Evolutionary conservation across 2,329 filamentous ascomycete genomes (phyloP).

Genomic region (Capronia americana): DNA sequence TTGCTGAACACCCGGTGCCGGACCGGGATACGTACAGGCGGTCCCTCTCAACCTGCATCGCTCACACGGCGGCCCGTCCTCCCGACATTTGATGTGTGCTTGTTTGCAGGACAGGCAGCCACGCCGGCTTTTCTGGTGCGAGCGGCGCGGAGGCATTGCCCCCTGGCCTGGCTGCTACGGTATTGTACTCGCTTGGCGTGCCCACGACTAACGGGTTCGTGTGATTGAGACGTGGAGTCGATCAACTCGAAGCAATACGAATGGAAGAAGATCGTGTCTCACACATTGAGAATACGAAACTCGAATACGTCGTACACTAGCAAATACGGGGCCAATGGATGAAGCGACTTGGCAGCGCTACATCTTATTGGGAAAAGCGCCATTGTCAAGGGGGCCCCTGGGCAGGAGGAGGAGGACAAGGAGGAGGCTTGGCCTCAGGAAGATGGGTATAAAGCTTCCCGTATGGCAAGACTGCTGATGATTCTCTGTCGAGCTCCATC

Average conservation of each 20-base stretch:
- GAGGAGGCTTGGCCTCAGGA: neutral
- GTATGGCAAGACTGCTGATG: neutral
- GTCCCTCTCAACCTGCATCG: constrained; percentile 23
- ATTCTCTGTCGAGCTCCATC: neutral
- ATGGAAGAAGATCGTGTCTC: neutral
- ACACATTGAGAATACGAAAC: neutral
- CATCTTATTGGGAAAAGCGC: neutral
- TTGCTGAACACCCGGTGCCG: neutral
- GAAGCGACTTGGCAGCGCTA: neutral
- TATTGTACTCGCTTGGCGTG: neutral
- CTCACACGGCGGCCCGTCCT: constrained; percentile 25
- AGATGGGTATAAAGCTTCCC: neutral
- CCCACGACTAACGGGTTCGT: neutral
- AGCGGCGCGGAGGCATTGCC: constrained; percentile 24
- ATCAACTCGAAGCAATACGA: neutral
- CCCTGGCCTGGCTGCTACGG: neutral
- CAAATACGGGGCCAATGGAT: neutral
- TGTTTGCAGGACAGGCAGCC: constrained; percentile 28
- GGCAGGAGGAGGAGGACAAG: neutral
- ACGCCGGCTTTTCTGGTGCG: constrained; percentile 27
- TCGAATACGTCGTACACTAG: constrained; percentile 3
- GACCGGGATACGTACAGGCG: constrained; percentile 19
- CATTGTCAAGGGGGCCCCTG: neutral
- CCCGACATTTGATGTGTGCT: constrained; percentile 28
- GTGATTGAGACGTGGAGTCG: neutral